Conservation (phyloP, 2,329 filamentous ascomycete genomes). For the Magnaporthiopsis incrustans region DNA sequence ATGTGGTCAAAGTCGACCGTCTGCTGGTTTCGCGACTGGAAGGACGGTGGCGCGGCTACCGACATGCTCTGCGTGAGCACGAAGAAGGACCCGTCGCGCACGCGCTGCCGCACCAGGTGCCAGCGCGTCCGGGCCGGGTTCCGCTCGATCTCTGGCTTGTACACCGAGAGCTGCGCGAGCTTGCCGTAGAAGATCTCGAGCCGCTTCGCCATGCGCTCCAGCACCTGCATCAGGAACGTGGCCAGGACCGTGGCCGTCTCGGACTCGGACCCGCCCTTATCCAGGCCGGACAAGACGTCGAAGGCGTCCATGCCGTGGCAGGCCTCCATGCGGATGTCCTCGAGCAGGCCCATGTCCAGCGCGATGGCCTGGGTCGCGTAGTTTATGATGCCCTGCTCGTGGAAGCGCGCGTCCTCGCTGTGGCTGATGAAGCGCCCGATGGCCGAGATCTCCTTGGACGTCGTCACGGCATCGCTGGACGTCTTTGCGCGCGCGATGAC, state of each 20-base stretch:
- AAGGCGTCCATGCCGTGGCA: slow-evolving; percentile 49
- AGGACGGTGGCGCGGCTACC: slow-evolving; percentile 17
- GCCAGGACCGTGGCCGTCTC: slow-evolving; percentile 31
- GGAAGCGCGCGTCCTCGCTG: slow-evolving; percentile 36
- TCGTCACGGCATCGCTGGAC: slow-evolving; percentile 34
- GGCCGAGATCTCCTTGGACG: slow-evolving; percentile 39
- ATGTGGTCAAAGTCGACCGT: slow-evolving; percentile 37
- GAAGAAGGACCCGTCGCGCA: slow-evolving; percentile 44
- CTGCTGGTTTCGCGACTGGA: slow-evolving; percentile 21
- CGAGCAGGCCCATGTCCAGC: slow-evolving; percentile 44
- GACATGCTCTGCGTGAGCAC: slow-evolving; percentile 31
- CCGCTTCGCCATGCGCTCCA: slow-evolving; percentile 44
- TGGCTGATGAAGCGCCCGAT: slow-evolving; percentile 42
- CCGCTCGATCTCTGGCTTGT: slow-evolving; percentile 41
- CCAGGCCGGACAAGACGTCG: slow-evolving; percentile 34
- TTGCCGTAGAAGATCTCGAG: slow-evolving; percentile 44
- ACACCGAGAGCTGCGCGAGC: slow-evolving; percentile 39
- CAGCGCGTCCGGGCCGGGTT: slow-evolving; percentile 46
- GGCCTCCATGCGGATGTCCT: slow-evolving; percentile 43
- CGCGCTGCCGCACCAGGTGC: slow-evolving; percentile 38
- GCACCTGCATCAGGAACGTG: slow-evolving; percentile 40
- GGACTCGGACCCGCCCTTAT: slow-evolving; percentile 23
- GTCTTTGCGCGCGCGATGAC: slow-evolving; percentile 34
- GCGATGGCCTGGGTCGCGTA: slow-evolving; percentile 41
- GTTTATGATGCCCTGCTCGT: slow-evolving; percentile 42